phyloP scores from a whole-genome alignment of 306 rosid species.

The Clitoria ternatea region DNA sequence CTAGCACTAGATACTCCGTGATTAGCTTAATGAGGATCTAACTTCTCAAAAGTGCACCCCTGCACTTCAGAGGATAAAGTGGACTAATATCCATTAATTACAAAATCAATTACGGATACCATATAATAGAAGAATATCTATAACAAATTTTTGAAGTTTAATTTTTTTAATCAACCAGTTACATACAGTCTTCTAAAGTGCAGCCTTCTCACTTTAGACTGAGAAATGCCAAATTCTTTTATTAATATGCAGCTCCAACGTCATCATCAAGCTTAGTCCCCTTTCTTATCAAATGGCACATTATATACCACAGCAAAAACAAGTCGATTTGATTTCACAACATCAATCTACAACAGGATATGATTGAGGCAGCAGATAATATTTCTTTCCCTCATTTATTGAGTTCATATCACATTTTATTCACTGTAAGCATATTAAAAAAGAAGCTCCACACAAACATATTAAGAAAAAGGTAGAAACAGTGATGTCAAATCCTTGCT shows the following conservation, averaged over 20 bases:
- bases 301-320: background rate
- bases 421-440: background rate
- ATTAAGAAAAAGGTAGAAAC: background rate
- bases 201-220: no score
- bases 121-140: no score
- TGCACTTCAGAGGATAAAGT: no score
- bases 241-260: slow-evolving; percentile 3
- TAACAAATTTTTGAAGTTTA: no score
- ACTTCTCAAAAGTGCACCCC: no score
- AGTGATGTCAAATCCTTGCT: background rate
- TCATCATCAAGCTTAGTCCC: slow-evolving; percentile 8
- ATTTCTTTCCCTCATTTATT: background rate
- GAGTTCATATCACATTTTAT: slow-evolving; percentile 5
- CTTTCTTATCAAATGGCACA: background rate
- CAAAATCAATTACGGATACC: no score
- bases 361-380: slow-evolving; percentile 4
- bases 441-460: background rate
- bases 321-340: slow-evolving; percentile 14
- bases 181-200: no score
- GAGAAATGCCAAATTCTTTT: no score
- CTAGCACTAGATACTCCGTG: background rate
- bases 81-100: no score
- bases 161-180: no score
- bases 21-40: no score
- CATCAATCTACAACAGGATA: background rate